Evolutionary conservation across 257 asterid species (phyloP), one percentile per base, ranked within the genome.

Genomic region (Petunia secreta): DNA sequence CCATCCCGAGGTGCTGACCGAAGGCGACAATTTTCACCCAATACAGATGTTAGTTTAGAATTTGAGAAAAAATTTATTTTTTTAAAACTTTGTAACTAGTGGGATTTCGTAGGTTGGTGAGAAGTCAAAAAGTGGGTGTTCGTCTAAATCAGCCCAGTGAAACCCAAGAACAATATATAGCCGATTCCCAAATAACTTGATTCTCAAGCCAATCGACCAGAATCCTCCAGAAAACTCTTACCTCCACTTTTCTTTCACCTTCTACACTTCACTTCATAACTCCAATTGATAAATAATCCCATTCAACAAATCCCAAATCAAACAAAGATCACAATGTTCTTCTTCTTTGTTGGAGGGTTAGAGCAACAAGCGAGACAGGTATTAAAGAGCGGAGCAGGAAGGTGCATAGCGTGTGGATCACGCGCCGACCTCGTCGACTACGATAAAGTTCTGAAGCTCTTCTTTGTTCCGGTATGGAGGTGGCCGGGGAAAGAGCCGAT

Each of bases 401-500:
- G 90, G 77, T 94, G 98, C 86, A 85, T 92, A 14, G 90, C 91
- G 40, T 94, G 98, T 82, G 95, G 95, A 52, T 94, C 95, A 54
- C 83, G 80, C 25, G 91, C 94, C 39, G 97, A 94, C 83, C 92
- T 94, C 11, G 96, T 94, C 65, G 97, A 88, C 55, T 90, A 90
- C 88, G 97, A 94, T 15, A 94, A 90, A 40, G 94, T 90, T 52
- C 82, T 94, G 63, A 94, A 94, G 80, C 77, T 92, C 5, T 94
- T 92, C 90, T 94, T 94, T 86, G 87, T 94, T 36, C 97, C 97
- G 25, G 94, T 91, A 0, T 91, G 95, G 97, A 92, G 89, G 59
- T 90, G 97, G 97, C 94, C 95, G 8, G 97, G 94, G 2, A 90
- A 92, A 77, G 89, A 90, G 75, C 91, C 96, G 73, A 11, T 82